Percentiles rank a stretch among this genome's conserved stretches.
These are phyloP conservation scores for Viridothelium virens DNA, from an alignment of 495 filamentous ascomycete species.

Conservation along the genomic window DNA sequence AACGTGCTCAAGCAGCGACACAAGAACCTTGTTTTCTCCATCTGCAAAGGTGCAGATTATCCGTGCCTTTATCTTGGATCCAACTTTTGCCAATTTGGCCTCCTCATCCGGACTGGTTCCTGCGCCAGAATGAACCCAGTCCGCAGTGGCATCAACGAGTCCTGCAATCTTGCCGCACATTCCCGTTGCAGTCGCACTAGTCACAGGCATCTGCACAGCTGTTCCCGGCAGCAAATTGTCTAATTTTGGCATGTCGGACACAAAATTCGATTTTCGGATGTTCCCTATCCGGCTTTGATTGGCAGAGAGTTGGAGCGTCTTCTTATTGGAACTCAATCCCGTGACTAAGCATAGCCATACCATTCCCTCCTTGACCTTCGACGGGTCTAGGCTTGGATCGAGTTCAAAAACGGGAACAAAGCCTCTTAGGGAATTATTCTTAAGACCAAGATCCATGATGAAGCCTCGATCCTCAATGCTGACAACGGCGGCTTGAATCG, in stretches of 20 bases:
- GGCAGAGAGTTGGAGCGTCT: constrained; percentile 78
- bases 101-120: constrained; percentile 58
- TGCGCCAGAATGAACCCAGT: constrained; percentile 75
- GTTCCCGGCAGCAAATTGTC: constrained; percentile 85
- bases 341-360: constrained; percentile 78
- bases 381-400: constrained; percentile 48
- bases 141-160: constrained; percentile 77
- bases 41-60: constrained; percentile 84
- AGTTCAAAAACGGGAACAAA: constrained; percentile 90
- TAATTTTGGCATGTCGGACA: constrained; percentile 73
- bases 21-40: constrained; percentile 67
- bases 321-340: constrained; percentile 66
- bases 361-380: constrained; percentile 64
- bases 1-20: constrained; percentile 80
- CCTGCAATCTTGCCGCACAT: constrained; percentile 86
- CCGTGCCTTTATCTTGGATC: constrained; percentile 76
- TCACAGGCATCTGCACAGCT: constrained; percentile 75
- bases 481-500: constrained; percentile 75
- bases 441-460: constrained; percentile 82
- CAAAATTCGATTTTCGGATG: constrained; percentile 60
- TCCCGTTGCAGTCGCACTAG: constrained; percentile 55
- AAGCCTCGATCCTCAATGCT: constrained; percentile 94
- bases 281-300: constrained; percentile 57
- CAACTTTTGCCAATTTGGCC: constrained; percentile 64
- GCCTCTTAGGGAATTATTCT: constrained; percentile 57